Base-by-base conservation (phyloP, 208 protist species). In the Jaenimonas drosophilae region DNA sequence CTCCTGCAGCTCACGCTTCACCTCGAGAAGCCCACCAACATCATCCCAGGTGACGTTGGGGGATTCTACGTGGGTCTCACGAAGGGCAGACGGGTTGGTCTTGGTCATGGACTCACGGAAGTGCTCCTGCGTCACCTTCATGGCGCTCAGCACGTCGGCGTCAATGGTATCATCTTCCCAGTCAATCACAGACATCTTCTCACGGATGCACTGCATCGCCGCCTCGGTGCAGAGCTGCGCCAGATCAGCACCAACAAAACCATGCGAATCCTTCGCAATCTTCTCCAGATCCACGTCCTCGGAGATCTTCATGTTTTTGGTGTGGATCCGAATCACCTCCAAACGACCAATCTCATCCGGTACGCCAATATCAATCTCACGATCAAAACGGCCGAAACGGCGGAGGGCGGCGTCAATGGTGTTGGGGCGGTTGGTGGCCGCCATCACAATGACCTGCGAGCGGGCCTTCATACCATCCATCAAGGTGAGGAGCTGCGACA, bases 261-360 rank as follows among this genome's bases (percentile, higher is more conserved):
- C 98, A 70, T 99, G 97, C 45, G 97, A 97, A 41, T 96, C 89
- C 61, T 95, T 94, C n/a, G 90, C 83, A 54, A 98, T 79, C 63
- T 86, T 79, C 64, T 99, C 97, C 0, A 99, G 74, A 65, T 99
- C 97, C 6, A 99, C 98, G 49, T 98, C 85, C n/a, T 95, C 84
- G 44, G 84, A 75, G 12, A 99, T 76, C 79, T 99, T 99, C 98
- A 99, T 99, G 80, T 99, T 99, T 69, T 99, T 99, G 6, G 98
- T 99, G 83, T 99, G 98, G 63, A 99, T 99, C 54, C 94, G 82
- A 19, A 99, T 68, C 41, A 99, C 97, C 70, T 99, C 97, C 16
- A 99, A 73, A 45, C 98, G 90, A 32, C 98, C 98, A 47, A 91
- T 98, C 43, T 98, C 89, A 63, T 99, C 98, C n/a, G 99, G 99